Conservation (phyloP, 139 green algal species). For the Chlorella vulgaris region DNA sequence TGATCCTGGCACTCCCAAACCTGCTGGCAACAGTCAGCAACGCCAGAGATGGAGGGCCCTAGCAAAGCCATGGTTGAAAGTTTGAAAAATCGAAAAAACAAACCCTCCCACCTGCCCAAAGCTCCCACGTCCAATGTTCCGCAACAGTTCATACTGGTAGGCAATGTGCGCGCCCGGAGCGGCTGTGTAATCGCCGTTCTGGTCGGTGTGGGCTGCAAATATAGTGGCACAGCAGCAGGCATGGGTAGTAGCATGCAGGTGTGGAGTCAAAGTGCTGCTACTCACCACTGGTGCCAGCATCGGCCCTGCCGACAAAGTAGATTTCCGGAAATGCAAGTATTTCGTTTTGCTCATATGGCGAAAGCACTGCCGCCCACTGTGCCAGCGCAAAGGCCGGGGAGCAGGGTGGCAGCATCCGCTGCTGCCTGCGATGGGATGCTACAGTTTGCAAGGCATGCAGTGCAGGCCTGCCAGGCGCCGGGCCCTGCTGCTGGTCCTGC, state of each 20-base stretch:
- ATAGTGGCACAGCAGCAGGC: neutral
- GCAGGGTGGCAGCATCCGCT: too few relatives aligned
- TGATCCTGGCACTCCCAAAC: slow-evolving; percentile 77
- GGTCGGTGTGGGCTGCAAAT: too few relatives aligned
- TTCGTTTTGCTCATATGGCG: slow-evolving; percentile 41
- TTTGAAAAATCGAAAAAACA: neutral
- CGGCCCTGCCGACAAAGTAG: slow-evolving; percentile 39
- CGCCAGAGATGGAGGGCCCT: neutral
- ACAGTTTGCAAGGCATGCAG: too few relatives aligned
- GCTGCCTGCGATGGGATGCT: too few relatives aligned
- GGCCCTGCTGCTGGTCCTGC: too few relatives aligned
- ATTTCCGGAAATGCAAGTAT: slow-evolving; percentile 30
- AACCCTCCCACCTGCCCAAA: slow-evolving; percentile 84
- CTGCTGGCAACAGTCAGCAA: neutral
- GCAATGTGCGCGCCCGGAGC: slow-evolving; percentile 34
- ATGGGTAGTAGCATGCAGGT: neutral
- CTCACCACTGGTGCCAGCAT: neutral
- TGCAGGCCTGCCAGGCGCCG: too few relatives aligned
- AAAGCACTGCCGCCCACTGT: too few relatives aligned
- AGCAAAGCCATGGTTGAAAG: neutral
- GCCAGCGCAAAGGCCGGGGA: too few relatives aligned
- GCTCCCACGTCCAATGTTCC: slow-evolving; percentile 87
- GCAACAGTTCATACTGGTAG: slow-evolving; percentile 70
- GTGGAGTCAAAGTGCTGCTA: too few relatives aligned
- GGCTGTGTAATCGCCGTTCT: neutral